Base-by-base conservation (phyloP, 495 filamentous ascomycete genomes). In the Neurospora cerealis region DNA sequence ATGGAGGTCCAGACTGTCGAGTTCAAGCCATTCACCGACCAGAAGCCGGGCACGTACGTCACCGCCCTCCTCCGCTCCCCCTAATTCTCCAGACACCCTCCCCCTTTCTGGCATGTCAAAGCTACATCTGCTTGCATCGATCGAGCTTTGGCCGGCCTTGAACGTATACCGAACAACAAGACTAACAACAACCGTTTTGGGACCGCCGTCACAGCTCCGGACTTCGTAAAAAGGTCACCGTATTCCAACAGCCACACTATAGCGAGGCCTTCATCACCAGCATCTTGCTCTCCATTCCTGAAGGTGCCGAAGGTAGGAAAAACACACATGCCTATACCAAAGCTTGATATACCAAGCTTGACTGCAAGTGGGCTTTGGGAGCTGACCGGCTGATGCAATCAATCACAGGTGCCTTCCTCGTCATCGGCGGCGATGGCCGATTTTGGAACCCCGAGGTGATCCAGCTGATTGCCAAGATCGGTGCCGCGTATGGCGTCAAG, bases 21-120 rank as follows among this genome's bases (percentile, higher is more conserved):
- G 72, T 86, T 96, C 81, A 90, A 88, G 78, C 89, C 94, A 73
- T 97, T 93, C 82, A 88, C 90, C 36, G 96, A 98, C 86, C 96
- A 99, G 89, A 98, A 98, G 87, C 96, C 96, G 73, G 96, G 96
- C 89, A 98, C 96, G 96, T 98, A 92, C 83, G 95, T 92, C 74
- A 73, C 77, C 48, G 69, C 74, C 37, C 24, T 36, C 44, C 71
- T 72, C 74, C 71, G 74, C 73, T 77, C 71, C 75, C 74, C 75
- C 77, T 73, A 70, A 73, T 80, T 73, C 77, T 78, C 78, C 73
- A 79, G 73, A 77, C 24, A 62, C 28, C 32, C 70, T 21, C 72
- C 42, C 39, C 42, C n/a, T 60, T 15, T 19, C 54, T 15, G 54
- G 28, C 54, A 34, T 36, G 28, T 19, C 34, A 69, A 44, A 41